phyloP scores from a whole-genome alignment of 208 protist genomes.

The Phytomonas francai region DNA sequence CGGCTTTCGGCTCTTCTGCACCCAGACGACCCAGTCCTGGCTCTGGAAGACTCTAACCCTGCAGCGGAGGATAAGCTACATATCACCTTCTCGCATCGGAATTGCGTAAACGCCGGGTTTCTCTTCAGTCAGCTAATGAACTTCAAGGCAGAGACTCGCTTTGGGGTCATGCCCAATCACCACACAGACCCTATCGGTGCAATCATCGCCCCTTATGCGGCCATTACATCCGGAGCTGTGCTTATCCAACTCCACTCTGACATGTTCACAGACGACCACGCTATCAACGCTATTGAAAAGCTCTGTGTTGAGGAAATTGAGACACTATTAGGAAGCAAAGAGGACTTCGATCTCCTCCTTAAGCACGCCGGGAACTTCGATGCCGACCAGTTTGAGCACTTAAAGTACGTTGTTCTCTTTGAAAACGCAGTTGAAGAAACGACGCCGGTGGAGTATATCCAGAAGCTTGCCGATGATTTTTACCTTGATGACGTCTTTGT shows the following conservation, averaged over 20 bases:
- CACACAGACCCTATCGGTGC: conserved; percentile 76
- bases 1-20: conserved; percentile 82
- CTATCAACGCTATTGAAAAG: conserved; percentile 87
- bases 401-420: conserved; percentile 79
- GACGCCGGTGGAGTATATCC: conserved; percentile 59
- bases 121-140: conserved; percentile 73
- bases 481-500: conserved; percentile 84
- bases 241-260: conserved; percentile 82
- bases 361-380: conserved; percentile 88
- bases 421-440: conserved; percentile 56
- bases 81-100: conserved; percentile 81
- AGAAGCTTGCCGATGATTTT: conserved; percentile 64
- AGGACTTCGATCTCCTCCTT: conserved; percentile 80
- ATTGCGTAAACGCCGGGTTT: conserved; percentile 88
- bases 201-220: conserved; percentile 83
- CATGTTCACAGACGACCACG: conserved; percentile 88
- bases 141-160: conserved; percentile 82
- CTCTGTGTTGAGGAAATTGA: conserved; percentile 84
- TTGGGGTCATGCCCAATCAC: conserved; percentile 87
- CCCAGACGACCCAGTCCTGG: conserved; percentile 84
- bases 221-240: conserved; percentile 79
- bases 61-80: conserved; percentile 83
- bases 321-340: conserved; percentile 67
- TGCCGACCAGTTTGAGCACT: conserved; percentile 79
- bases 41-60: conserved; percentile 76